Percentiles rank a stretch among this genome's conserved stretches.
These are phyloP conservation scores for Irpex sp. DNA, from an alignment of 1,284 basidiomycete species.

Conservation along the genomic window DNA sequence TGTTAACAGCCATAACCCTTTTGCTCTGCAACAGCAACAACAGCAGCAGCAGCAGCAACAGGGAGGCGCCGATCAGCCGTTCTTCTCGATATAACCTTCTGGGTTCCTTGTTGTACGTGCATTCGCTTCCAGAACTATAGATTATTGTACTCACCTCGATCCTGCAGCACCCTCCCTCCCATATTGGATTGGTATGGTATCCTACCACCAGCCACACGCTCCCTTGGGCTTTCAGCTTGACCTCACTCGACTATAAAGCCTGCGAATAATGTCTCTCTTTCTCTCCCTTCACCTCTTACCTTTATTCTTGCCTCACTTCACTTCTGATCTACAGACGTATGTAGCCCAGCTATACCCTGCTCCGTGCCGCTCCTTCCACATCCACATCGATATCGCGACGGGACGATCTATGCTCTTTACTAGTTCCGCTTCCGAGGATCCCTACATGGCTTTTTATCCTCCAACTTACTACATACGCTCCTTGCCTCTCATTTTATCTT, in stretches of 20 bases:
- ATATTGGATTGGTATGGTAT: background rate
- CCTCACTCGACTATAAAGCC: background rate
- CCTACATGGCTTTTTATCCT: too few species aligned
- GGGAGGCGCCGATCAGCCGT: conserved; percentile 67
- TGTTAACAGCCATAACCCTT: conserved; percentile 63
- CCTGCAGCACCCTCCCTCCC: background rate
- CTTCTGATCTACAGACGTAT: background rate
- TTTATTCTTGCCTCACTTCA: too few species aligned
- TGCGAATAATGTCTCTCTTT: background rate
- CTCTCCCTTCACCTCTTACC: too few species aligned
- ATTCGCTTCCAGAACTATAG: too few species aligned
- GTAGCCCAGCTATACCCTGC: background rate
- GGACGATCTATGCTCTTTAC: background rate
- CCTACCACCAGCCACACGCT: background rate
- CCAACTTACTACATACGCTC: background rate
- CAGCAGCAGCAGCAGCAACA: conserved; percentile 47
- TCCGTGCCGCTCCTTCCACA: background rate
- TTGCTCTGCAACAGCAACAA: conserved; percentile 59
- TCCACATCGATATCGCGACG: background rate
- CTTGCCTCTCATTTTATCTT: background rate
- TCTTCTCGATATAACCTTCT: conserved; percentile 66
- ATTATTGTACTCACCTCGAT: too few species aligned
- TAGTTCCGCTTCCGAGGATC: background rate
- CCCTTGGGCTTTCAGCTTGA: background rate
- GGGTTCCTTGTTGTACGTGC: too few species aligned